Conservation (phyloP, 1,284 basidiomycete genomes). For the Rhodofomes roseus region DNA sequence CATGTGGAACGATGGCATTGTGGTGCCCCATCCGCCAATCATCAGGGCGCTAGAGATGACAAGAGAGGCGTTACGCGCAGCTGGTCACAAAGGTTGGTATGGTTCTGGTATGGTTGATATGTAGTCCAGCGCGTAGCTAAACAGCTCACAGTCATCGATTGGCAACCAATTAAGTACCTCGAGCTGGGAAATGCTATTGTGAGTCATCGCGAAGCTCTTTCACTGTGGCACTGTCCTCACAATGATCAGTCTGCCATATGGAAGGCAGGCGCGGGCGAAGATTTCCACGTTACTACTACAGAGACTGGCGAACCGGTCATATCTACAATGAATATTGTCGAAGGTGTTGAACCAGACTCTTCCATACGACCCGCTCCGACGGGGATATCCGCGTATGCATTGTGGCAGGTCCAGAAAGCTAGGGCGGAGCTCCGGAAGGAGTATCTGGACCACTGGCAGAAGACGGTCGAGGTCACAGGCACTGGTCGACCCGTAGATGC, state of each 20-base stretch:
- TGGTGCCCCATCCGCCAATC: conserved; percentile 48
- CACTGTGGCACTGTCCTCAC: background rate
- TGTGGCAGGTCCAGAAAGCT: conserved; percentile 42
- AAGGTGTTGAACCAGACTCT: background rate
- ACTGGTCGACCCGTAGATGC: conserved; percentile 47
- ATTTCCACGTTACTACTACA: conserved; percentile 7
- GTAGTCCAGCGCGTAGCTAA: background rate
- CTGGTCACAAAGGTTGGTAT: conserved; percentile 41
- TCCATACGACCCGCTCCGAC: background rate
- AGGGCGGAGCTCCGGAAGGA: conserved; percentile 36
- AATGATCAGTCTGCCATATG: conserved; percentile 12
- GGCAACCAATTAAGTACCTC: conserved; percentile 42
- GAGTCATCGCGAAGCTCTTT: conserved; percentile 12
- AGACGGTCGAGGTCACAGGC: conserved; percentile 33
- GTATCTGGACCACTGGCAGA: conserved; percentile 45
- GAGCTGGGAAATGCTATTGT: conserved; percentile 46
- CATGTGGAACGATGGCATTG: conserved; percentile 43
- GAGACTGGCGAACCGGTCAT: conserved; percentile 56
- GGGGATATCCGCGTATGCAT: conserved; percentile 28
- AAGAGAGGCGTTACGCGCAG: conserved; percentile 39
- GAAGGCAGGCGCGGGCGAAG: conserved; percentile 16
- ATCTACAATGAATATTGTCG: conserved; percentile 49
- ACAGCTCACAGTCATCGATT: conserved; percentile 7
- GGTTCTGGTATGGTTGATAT: background rate
- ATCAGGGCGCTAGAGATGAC: conserved; percentile 43